Evolutionary conservation across 2,329 filamentous ascomycete genomes (phyloP).

Genomic region (Cladosporium austrohemisphaericum): DNA sequence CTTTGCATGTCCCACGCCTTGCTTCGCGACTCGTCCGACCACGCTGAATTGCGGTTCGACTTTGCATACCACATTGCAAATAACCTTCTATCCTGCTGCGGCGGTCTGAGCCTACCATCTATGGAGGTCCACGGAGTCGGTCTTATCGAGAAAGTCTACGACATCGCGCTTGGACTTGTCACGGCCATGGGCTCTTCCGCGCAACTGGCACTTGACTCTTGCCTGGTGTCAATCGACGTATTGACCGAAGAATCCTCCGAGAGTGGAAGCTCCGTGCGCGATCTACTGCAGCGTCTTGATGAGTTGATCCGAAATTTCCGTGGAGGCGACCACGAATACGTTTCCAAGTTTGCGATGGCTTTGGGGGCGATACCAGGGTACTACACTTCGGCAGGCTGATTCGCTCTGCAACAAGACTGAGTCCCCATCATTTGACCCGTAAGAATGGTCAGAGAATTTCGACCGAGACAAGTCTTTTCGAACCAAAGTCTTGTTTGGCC

Average conservation of each 20-base stretch:
- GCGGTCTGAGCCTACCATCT: conserved; percentile 30
- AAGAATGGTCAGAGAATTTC: too few relatives aligned
- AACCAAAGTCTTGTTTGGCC: too few relatives aligned
- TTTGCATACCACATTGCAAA: conserved; percentile 37
- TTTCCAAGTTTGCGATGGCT: conserved; percentile 19
- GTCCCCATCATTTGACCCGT: too few relatives aligned
- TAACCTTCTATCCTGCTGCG: conserved; percentile 35
- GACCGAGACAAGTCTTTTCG: too few relatives aligned
- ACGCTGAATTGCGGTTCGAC: conserved; percentile 36
- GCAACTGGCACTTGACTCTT: conserved; percentile 18
- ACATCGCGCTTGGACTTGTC: conserved; percentile 32
- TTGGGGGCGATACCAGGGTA: conserved; percentile 1
- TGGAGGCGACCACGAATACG: conserved; percentile 23
- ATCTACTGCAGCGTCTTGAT: conserved; percentile 18
- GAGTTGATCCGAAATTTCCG: conserved; percentile 22
- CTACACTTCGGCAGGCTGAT: neutral
- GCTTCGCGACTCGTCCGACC: conserved; percentile 33
- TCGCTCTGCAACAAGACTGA: too few relatives aligned
- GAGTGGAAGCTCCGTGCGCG: conserved; percentile 4
- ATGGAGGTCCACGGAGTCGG: conserved; percentile 44
- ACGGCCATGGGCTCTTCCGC: conserved; percentile 22
- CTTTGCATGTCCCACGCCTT: conserved; percentile 40
- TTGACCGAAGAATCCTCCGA: conserved; percentile 14
- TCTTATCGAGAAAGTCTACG: conserved; percentile 39
- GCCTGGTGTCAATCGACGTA: conserved; percentile 16